Conservation (phyloP, 1,284 basidiomycete species). For the Sporisorium exsertum region DNA sequence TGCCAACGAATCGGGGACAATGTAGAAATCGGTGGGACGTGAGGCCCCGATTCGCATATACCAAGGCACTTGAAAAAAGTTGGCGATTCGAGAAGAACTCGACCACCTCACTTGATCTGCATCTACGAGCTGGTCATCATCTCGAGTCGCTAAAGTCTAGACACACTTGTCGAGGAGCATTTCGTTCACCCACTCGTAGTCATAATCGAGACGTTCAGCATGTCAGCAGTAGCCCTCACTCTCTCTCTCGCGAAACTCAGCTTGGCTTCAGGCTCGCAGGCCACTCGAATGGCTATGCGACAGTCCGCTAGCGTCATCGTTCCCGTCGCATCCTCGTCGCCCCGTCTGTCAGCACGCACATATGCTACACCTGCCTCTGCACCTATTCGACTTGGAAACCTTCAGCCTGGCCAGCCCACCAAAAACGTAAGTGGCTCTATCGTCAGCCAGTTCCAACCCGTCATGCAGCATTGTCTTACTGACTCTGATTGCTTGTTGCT, state of each 20-base stretch:
- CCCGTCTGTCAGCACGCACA: constrained; percentile 15
- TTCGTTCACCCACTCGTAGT: neutral
- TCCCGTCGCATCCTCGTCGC: constrained; percentile 15
- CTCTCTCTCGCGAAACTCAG: constrained; percentile 32
- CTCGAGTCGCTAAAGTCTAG: neutral
- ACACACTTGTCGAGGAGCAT: neutral
- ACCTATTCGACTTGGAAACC: constrained; percentile 43
- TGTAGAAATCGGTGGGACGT: neutral
- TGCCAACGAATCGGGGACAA: too few relatives aligned
- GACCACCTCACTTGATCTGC: constrained; percentile 1
- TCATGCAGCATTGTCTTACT: neutral
- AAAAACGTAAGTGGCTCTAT: constrained; percentile 33
- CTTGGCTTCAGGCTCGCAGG: constrained; percentile 31
- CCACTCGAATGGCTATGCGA: constrained; percentile 15
- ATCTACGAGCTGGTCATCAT: constrained; percentile 3
- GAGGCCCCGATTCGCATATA: neutral
- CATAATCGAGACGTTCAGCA: constrained; percentile 4
- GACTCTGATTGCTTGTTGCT: neutral
- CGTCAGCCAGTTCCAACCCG: neutral
- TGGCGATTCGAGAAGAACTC: constrained; percentile 14
- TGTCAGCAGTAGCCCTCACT: constrained; percentile 42
- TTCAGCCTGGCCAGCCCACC: constrained; percentile 46
- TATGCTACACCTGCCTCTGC: constrained; percentile 38
- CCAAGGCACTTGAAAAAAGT: constrained; percentile 8
- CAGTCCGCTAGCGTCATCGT: constrained; percentile 16